phyloP scores from a whole-genome alignment of 208 protist species.

The Leishmania lainsoni region DNA sequence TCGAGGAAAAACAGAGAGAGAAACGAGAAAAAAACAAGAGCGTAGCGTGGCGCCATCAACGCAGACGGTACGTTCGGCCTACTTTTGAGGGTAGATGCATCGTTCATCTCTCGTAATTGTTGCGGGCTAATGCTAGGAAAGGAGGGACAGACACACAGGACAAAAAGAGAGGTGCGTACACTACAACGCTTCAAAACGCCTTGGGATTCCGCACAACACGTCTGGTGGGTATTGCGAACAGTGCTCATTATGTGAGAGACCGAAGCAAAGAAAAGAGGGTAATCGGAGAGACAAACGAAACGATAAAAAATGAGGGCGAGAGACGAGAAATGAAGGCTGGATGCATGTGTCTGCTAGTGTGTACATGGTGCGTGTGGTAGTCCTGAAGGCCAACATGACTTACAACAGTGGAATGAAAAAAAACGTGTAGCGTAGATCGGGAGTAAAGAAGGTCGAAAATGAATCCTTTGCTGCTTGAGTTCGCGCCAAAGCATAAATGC shows the following conservation, averaged over 20 bases:
- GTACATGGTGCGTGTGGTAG: neutral
- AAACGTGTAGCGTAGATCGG: neutral
- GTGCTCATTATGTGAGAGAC: neutral
- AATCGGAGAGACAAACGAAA: neutral
- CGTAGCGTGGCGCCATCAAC: neutral
- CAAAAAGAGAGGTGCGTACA: neutral
- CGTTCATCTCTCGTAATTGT: neutral
- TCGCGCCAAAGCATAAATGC: neutral
- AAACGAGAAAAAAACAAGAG: constrained; percentile 1
- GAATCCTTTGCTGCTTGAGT: neutral
- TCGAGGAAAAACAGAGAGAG: neutral
- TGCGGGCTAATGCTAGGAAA: neutral
- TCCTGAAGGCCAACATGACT: neutral
- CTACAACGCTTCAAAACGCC: neutral
- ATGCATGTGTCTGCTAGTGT: neutral
- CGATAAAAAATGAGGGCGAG: neutral
- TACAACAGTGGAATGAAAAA: neutral
- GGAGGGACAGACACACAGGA: neutral
- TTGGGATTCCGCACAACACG: neutral
- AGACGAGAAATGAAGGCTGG: neutral
- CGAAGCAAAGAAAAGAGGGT: neutral
- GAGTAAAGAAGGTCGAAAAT: neutral
- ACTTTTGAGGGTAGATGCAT: neutral
- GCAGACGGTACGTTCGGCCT: neutral
- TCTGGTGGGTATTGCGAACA: neutral